phyloP scores from a whole-genome alignment of 106 monocot genomes.

The Xerophyta viscosa region DNA sequence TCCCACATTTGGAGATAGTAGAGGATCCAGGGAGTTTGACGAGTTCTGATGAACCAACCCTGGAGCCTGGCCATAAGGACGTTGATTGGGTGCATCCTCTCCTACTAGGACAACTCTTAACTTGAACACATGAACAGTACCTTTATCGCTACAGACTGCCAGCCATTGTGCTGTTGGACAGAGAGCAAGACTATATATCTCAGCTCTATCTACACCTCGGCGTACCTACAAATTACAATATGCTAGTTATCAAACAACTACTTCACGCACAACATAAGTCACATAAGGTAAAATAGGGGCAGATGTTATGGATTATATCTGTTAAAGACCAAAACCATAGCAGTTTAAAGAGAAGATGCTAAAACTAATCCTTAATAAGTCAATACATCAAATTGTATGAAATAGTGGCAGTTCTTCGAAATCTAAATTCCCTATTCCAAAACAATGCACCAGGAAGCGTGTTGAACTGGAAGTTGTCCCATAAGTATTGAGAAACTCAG shows the following conservation, averaged over 20 bases:
- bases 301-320: too few species aligned
- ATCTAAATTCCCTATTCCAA: too few species aligned
- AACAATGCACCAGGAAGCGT: too few species aligned
- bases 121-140: conserved; percentile 82
- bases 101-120: conserved; percentile 79
- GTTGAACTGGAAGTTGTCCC: too few species aligned
- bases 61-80: conserved; percentile 22
- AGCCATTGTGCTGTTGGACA: conserved; percentile 84
- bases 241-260: neutral
- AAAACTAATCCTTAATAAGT: too few species aligned
- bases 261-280: neutral
- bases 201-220: conserved; percentile 82
- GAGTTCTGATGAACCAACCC: conserved; percentile 62
- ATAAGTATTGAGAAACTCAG: too few species aligned
- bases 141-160: conserved; percentile 90
- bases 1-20: conserved; percentile 52
- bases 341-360: too few species aligned
- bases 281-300: neutral
- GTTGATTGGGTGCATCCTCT: conserved; percentile 49
- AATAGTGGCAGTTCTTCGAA: too few species aligned
- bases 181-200: conserved; percentile 86
- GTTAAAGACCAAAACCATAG: too few species aligned
- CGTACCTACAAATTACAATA: conserved; percentile 44
- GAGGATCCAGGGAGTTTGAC: conserved; percentile 54
- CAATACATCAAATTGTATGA: too few species aligned